Conservation (phyloP, 306 rosid species). For the Echinosophora koreensis region DNA sequence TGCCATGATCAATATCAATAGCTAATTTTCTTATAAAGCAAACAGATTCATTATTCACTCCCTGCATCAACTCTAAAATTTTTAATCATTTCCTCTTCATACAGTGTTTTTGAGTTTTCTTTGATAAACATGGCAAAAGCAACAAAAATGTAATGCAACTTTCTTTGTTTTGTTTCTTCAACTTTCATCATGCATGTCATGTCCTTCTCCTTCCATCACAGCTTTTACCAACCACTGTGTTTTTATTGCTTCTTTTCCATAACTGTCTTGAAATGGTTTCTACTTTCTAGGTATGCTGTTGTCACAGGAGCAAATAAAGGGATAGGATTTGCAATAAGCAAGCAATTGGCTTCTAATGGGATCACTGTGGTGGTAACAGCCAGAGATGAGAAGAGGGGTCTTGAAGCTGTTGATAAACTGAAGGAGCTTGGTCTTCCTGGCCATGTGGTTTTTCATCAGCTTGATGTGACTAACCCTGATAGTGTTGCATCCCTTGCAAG, state of each 20-base stretch:
- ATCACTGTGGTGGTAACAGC: conserved; percentile 46
- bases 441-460: conserved; percentile 47
- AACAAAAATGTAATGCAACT: conserved; percentile 12
- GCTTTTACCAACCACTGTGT: not conserved
- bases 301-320: conserved; percentile 49
- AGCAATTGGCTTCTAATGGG: conserved; percentile 49
- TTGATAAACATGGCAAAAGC: conserved; percentile 17
- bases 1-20: too few relatives aligned
- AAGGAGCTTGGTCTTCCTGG: conserved; percentile 26
- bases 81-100: not conserved
- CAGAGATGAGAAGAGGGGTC: conserved; percentile 48
- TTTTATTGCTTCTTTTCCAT: not conserved
- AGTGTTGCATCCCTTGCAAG: conserved; percentile 39
- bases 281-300: conserved; percentile 37
- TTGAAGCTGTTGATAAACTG: conserved; percentile 44
- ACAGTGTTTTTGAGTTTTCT: too few relatives aligned
- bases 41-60: not conserved
- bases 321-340: conserved; percentile 46
- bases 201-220: too few relatives aligned
- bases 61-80: too few relatives aligned
- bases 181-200: not conserved
- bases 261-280: not conserved
- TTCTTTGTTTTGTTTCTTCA: not conserved
- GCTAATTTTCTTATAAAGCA: not conserved
- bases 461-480: conserved; percentile 46